Base-by-base conservation (phyloP, 257 asterid genomes). In the Apocynum venetum region DNA sequence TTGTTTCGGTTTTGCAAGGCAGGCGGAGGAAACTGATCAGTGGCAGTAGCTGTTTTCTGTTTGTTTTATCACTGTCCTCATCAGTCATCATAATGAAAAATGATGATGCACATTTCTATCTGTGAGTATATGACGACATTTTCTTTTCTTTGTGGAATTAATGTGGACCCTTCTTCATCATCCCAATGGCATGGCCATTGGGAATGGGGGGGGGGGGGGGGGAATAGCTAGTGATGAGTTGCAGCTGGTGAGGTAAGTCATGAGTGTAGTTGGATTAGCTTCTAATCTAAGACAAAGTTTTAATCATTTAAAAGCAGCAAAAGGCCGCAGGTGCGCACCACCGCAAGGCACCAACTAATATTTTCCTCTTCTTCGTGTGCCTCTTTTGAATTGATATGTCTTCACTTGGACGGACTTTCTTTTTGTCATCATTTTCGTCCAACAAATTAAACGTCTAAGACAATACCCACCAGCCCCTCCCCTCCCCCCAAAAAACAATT, bases 241-340 rank as follows among this genome's bases (percentile, higher is more conserved):
- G 6, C 31, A 25, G 31, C 31, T 25, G 31, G 31, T 25, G 31
- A 25, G 31, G 31, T 25, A 25, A 25, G 31, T 25, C 31, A 31
- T 43, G 7, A 48, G 73, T 7, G 13, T 35, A n/a, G 75, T 1
- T 78, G 48, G 74, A 70, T 73, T 81, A 83, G 81, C 79, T 82
- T 85, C 84, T 74, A 82, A 82, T 66, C 71, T 13, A 66, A 66
- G 88, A 71, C 43, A 80, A 78, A 75, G 79, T 67, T 41, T 20
- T 41, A 74, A 82, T 85, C 78, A 83, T 85, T 78, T 70, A 80
- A 75, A 60, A 43, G 59, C 11, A n/a, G 43, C 6, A 69, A 75
- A 1, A 4, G 64, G 64, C 31, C 8, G 63, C 31, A 20, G 31
- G 53, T 10, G 13, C 2, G 11, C 63, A 56, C 13, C 64, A 56